Conservation (phyloP, 1,284 basidiomycete species). For the Cystobasidiaceae sp. region DNA sequence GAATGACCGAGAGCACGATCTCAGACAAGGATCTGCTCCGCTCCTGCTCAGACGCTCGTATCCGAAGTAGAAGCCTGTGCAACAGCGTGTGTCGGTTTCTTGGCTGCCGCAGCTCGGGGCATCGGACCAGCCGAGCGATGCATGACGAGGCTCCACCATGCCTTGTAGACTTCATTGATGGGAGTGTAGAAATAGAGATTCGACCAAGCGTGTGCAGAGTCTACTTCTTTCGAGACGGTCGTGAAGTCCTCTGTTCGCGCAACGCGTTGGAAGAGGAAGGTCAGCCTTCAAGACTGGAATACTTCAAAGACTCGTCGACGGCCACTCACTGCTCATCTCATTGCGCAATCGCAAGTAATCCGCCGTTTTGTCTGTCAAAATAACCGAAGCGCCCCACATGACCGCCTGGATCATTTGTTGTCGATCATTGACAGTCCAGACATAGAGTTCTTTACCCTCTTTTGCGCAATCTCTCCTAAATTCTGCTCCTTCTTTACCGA, state of each 20-base stretch:
- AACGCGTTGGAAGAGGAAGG: background rate
- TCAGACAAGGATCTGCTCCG: background rate
- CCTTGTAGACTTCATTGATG: slow-evolving; percentile 26
- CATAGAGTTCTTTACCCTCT: slow-evolving; percentile 79
- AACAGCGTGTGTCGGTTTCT: background rate
- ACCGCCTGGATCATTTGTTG: slow-evolving; percentile 94
- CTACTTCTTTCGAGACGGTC: slow-evolving; percentile 22
- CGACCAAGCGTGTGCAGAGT: slow-evolving; percentile 10
- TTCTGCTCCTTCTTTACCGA: slow-evolving; percentile 61
- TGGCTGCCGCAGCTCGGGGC: background rate
- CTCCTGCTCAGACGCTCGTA: slow-evolving; percentile 6
- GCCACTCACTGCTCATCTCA: slow-evolving; percentile 57
- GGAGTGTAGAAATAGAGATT: slow-evolving; percentile 25
- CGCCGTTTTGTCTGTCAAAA: slow-evolving; percentile 79
- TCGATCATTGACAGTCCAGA: slow-evolving; percentile 93
- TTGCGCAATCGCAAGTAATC: slow-evolving; percentile 68
- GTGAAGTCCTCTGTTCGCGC: slow-evolving; percentile 16
- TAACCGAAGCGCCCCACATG: slow-evolving; percentile 81
- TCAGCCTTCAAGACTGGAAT: background rate
- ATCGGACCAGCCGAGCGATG: slow-evolving; percentile 28
- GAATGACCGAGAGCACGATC: too few relatives aligned
- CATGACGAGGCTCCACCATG: slow-evolving; percentile 17
- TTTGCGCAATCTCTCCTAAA: slow-evolving; percentile 73
- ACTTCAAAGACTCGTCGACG: background rate
- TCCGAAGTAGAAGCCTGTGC: slow-evolving; percentile 8